phyloP scores from a whole-genome alignment of 208 protist genomes.

The Crithidia brevicula region DNA sequence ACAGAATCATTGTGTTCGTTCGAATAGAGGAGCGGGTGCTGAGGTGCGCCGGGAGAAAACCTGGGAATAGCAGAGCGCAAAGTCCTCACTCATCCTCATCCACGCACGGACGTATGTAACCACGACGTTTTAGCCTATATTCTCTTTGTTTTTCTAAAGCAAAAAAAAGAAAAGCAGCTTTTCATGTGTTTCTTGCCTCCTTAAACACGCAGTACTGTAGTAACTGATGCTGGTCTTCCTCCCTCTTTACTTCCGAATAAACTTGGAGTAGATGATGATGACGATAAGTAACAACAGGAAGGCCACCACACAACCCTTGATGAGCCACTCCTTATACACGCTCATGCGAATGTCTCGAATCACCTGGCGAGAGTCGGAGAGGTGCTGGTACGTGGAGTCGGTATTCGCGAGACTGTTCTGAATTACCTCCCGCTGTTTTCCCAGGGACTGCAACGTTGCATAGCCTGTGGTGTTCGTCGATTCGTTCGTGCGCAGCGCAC shows the following conservation, averaged over 20 bases:
- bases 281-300: conserved; percentile 58
- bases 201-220: no score
- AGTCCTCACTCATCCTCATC: no score
- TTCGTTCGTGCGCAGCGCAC: conserved; percentile 65
- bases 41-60: no score
- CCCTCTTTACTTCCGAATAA: conserved; percentile 42
- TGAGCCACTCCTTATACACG: conserved; percentile 80
- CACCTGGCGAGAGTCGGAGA: conserved; percentile 51
- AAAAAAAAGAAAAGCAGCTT: neutral
- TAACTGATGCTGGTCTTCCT: no score
- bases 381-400: conserved; percentile 51
- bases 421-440: conserved; percentile 74
- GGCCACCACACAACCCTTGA: conserved; percentile 61
- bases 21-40: no score
- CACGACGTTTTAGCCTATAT: no score
- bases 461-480: conserved; percentile 70
- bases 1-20: no score
- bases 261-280: conserved; percentile 71
- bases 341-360: conserved; percentile 74
- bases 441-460: conserved; percentile 66
- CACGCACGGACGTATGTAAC: no score
- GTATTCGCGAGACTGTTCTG: conserved; percentile 57
- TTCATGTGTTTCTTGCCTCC: neutral
- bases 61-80: no score
- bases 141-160: no score